Base-by-base conservation (phyloP, 2,329 filamentous ascomycete genomes). In the Parastagonospora nodorum region DNA sequence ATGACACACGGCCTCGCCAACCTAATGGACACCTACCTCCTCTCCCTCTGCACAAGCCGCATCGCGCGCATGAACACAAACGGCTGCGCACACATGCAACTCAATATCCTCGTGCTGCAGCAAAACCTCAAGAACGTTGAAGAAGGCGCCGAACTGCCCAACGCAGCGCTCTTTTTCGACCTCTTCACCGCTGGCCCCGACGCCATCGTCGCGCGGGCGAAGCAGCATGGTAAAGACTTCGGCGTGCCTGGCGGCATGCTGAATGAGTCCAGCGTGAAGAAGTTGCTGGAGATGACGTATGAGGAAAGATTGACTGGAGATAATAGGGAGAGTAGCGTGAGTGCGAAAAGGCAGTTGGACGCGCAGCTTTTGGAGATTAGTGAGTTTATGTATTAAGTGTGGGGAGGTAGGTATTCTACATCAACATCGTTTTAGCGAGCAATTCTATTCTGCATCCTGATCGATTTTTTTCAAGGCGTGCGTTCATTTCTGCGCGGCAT, bases 81-180 rank as follows among this genome's bases (percentile, higher is more conserved):
- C 63, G 94, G 94, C 36, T 90, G 88, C 52, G 85, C 87, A n/a
- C 84, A 92, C 32, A 92, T 99, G 84, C 88, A 92, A 71, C 84
- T 97, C 66, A 96, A 99, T 71, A 91, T 97, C 42, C 82, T 97
- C 19, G 94, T 99, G 35, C 79, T 99, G 44, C 93, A 97, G 75
- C 94, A 99, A 71, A 97, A 96, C 66, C 84, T 99, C 48, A 96
- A 96, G 78, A 96, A 96, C 60, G 87, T 99, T 45, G 91, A 94
- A 73, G 80, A 84, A 2, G 83, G 82, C 8, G 87, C 89, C 2
- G 81, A 83, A 49, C 78, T 93, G 27, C 79, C 80, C 4, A 78
- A 84, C 31, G 84, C 87, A 1, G 82, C 84, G 15, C 81, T 83
- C 51, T 93, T 88, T 75, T 92, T 86, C 66, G 80, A 82, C 15